A percentile compares a stretch with the other conserved stretches of the same genome.
Evolutionary conservation across 2,329 filamentous ascomycete species (phyloP).

Genomic region (Sclerotinia trifoliorum): DNA sequence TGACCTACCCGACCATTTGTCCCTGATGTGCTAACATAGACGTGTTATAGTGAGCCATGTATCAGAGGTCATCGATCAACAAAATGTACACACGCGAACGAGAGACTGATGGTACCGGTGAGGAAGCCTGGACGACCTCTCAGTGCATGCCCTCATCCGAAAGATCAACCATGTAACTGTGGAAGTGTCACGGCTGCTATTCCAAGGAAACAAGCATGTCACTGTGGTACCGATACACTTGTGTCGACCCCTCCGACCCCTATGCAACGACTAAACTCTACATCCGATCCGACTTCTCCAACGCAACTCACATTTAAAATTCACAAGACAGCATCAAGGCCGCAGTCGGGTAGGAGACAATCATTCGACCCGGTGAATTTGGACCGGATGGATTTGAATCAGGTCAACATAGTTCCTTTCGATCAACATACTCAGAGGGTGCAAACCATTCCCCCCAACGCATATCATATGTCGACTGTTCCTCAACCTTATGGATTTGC

Average conservation of each 20-base stretch:
- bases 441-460: constrained; percentile 31
- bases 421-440: constrained; percentile 36
- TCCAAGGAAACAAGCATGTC: constrained; percentile 56
- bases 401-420: constrained; percentile 49
- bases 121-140: constrained; percentile 70
- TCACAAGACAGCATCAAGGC: constrained; percentile 31
- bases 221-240: constrained; percentile 46
- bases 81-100: constrained; percentile 67
- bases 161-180: constrained; percentile 53
- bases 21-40: constrained; percentile 27
- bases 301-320: constrained; percentile 37
- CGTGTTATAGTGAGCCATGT: constrained; percentile 60
- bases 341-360: constrained; percentile 42
- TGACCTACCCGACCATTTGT: background rate
- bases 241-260: constrained; percentile 26
- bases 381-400: constrained; percentile 53
- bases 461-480: constrained; percentile 29
- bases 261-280: constrained; percentile 25
- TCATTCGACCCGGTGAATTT: constrained; percentile 52
- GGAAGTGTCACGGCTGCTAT: constrained; percentile 63
- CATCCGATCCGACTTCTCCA: constrained; percentile 46
- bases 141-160: constrained; percentile 65
- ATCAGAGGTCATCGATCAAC: constrained; percentile 75
- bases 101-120: constrained; percentile 68
- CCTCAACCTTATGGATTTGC: constrained; percentile 31